phyloP scores from a whole-genome alignment of 2,329 filamentous ascomycete species.

The Fusarium chaquense region DNA sequence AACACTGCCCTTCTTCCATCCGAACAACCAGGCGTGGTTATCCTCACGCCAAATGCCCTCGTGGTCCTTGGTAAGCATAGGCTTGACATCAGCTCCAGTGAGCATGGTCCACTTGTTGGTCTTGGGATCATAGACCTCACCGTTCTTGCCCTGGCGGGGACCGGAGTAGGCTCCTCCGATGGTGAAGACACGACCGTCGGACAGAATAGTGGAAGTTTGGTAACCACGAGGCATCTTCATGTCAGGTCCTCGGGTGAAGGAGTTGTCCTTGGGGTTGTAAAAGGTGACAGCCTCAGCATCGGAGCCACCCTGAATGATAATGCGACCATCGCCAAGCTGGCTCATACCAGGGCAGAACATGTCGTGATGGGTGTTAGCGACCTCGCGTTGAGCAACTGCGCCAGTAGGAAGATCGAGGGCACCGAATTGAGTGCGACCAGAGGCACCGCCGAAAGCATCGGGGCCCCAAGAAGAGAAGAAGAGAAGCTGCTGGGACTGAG shows the following conservation, averaged over 20 bases:
- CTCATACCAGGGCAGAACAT: conserved; percentile 70
- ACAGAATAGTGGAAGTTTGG: conserved; percentile 62
- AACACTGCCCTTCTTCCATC: conserved; percentile 60
- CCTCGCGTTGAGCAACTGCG: conserved; percentile 29
- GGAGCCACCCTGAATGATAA: conserved; percentile 67
- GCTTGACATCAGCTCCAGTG: conserved; percentile 56
- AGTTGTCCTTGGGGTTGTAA: conserved; percentile 55
- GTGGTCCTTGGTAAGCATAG: conserved; percentile 63
- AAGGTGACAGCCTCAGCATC: conserved; percentile 62
- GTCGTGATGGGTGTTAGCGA: conserved; percentile 61
- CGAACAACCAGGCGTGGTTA: conserved; percentile 52
- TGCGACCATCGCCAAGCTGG: conserved; percentile 59
- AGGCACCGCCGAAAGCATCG: conserved; percentile 37
- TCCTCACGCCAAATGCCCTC: conserved; percentile 62
- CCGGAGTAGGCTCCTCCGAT: conserved; percentile 69
- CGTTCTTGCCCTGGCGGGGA: conserved; percentile 63
- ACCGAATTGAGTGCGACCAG: conserved; percentile 34
- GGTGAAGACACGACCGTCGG: conserved; percentile 67
- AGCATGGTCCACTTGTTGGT: conserved; percentile 61
- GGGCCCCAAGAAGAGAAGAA: conserved; percentile 37
- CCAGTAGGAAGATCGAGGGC: conserved; percentile 25
- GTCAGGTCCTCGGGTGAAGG: conserved; percentile 55
- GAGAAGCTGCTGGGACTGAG: conserved; percentile 28
- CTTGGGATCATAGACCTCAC: conserved; percentile 64
- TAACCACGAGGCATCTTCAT: conserved; percentile 65